Base-by-base conservation (phyloP, 2,329 filamentous ascomycete genomes). In the Teratosphaeriaceae sp. region DNA sequence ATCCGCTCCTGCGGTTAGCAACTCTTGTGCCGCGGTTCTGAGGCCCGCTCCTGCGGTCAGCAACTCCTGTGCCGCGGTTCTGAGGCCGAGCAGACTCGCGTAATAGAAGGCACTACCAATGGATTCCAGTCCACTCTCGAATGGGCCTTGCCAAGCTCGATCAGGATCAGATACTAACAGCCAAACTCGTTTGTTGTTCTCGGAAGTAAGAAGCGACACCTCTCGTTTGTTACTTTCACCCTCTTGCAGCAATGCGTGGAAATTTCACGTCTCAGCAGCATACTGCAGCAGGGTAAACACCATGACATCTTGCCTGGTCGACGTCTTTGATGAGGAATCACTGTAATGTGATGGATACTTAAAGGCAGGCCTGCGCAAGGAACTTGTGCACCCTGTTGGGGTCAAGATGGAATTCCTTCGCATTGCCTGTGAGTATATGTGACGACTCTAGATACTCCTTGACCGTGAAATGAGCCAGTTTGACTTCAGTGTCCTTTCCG, bases 391-490 rank as follows among this genome's bases (percentile, higher is more conserved):
- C 48, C 15, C 6, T 26, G 2, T 24, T 13, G 30, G 19, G 31
- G 4, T 49, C 38, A n/a, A 51, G 48, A 24, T 43, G 23, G 29
- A 49, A 53, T n/a, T 43, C 18, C 15, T 36, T 37, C 3, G 47
- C 49, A 35, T 29, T 24, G 43, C 47, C 35, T 34, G 23, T 33
- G 15, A 20, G 30, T 39, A 51, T 48, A 5, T 49, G 47, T 22
- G 40, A 11, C n/a, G 51, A 55, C 24, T 47, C 42, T n/a, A 57
- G 46, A 36, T 55, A 57, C 40, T 57, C 53, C 33, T 53, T 42
- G 2, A 57, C 49, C 5, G 53, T 53, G 39, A 54, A 55, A 42
- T 57, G 54, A 23, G 53, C 51, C 7, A 57, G 48, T 15, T 48
- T 40, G 5, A 57, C 40, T 29, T 21, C 40, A 5, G 42, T 48